These are phyloP conservation scores for Aristolochia californica DNA, from an alignment of 164 flowering plant genomes.

Conservation along the genomic window DNA sequence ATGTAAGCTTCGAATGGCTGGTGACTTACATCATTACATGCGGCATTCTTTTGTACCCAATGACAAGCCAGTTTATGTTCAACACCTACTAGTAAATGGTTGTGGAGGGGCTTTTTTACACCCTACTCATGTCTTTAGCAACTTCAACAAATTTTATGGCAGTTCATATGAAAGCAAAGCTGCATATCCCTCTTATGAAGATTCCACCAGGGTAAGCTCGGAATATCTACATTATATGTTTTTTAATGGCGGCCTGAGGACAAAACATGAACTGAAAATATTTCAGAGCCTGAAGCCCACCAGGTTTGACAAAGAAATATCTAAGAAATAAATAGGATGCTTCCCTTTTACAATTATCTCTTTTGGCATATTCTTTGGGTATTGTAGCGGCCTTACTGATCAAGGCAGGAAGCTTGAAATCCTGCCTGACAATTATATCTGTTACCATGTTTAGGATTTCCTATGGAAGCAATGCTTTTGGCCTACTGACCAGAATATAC, in stretches of 20 bases:
- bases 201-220: conserved; percentile 76
- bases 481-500: no score
- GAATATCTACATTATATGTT: neutral
- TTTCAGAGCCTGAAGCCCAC: neutral
- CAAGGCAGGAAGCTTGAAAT: no score
- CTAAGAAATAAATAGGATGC: no score
- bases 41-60: conserved; percentile 89
- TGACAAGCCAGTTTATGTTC: conserved; percentile 68
- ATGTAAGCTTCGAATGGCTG: conserved; percentile 91
- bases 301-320: neutral
- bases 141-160: conserved; percentile 53
- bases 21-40: conserved; percentile 99
- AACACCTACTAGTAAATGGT: conserved; percentile 94
- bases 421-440: no score
- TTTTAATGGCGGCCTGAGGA: neutral
- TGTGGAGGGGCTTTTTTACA: conserved; percentile 99
- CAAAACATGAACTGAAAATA: neutral
- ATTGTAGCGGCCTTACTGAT: no score
- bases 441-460: no score
- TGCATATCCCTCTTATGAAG: conserved; percentile 95
- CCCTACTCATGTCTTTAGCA: conserved; percentile 90
- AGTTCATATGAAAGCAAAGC: conserved; percentile 65
- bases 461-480: no score
- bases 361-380: no score
- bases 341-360: no score